Base-by-base conservation (phyloP, 345 rosid genomes). In the Boechera divaricarpa region DNA sequence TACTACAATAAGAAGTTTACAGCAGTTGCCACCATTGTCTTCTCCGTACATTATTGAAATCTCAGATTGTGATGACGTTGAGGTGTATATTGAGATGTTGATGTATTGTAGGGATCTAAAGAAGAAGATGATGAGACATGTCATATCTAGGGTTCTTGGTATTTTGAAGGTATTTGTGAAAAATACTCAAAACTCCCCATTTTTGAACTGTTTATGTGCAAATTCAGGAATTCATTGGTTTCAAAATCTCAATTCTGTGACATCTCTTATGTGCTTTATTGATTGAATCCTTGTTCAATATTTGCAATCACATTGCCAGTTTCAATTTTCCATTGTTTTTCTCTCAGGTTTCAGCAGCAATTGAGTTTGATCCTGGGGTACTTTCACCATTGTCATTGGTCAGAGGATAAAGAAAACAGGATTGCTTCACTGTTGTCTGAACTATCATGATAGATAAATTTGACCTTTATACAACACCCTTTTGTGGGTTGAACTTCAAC, bases 51-150 rank as follows among this genome's bases (percentile, higher is more conserved):
- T 82, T 41, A 98, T 96, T 73, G 98, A 96, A 89, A 93, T 96
- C 79, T 90, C 96, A 2, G 99, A 93, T 77, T 96, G 99, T 60
- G 99, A 93, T 74, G 98, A 93, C 75, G 93, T 96, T 33, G 99
- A 96, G 87, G 93, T 96, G 8, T 96, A 96, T 55, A 85, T 93
- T n/a, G 99, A 96, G 88, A 91, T 95, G 15, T 72, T 96, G 63
- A 96, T 96, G 98, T 93, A 93, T 56, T 91, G 93, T 15, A 86
- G 88, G 72, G 98, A 93, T 84, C 83, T 91, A 66, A 93, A 93
- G 84, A 93, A 89, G 89, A 90, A 83, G 87, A 88, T 93, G 75
- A 96, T 93, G 97, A 88, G 84, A 45, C 94, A 93, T 16, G 99
- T 88, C 52, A 97, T 96, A 4, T 44, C 85, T 56, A 90, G 85